Evolutionary conservation across 208 protist species (phyloP).

Genomic region (Polymyxa betae): DNA sequence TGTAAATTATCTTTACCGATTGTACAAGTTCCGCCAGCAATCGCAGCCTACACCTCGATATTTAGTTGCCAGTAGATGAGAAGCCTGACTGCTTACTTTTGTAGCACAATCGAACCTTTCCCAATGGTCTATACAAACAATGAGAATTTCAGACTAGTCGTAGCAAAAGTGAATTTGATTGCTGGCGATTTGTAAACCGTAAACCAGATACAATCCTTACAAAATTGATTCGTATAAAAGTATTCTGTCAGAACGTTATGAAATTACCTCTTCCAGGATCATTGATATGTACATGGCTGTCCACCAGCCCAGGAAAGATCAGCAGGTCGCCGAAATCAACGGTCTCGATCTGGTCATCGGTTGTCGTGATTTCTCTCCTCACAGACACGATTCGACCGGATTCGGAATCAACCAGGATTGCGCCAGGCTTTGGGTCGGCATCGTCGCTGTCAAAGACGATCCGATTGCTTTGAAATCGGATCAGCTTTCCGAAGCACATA

Average conservation of each 20-base stretch:
- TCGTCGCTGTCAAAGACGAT: background rate
- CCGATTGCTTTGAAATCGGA: background rate
- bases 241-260: background rate
- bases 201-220: no score
- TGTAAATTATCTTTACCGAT: background rate
- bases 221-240: no score
- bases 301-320: slow-evolving; percentile 13
- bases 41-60: background rate
- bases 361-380: background rate
- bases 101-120: slow-evolving; percentile 34
- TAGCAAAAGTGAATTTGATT: background rate
- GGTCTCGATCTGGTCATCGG: background rate
- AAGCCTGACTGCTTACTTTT: background rate
- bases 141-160: background rate
- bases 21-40: slow-evolving; percentile 36
- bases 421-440: background rate
- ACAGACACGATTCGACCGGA: background rate
- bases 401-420: background rate
- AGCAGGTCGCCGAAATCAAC: slow-evolving; percentile 47
- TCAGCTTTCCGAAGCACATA: no score
- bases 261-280: background rate
- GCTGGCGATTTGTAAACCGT: no score
- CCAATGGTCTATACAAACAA: background rate
- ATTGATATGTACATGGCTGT: slow-evolving; percentile 50
- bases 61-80: background rate